Conservation (phyloP, 345 rosid genomes). For the Moricandia arvensis region DNA sequence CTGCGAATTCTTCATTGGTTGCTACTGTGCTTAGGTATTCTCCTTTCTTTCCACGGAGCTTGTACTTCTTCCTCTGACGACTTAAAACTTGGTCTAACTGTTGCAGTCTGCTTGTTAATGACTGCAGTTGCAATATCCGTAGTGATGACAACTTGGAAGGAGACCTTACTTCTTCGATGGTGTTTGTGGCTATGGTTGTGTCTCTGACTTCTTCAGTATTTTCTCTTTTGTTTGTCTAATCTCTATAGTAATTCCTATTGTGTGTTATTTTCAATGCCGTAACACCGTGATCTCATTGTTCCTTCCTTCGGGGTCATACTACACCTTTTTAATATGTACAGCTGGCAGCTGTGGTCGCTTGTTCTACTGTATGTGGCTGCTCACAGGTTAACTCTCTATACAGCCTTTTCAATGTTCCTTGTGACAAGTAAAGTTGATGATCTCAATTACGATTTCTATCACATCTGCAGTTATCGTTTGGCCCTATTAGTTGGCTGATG, state of each 20-base stretch:
- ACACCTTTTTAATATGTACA: constrained; percentile 62
- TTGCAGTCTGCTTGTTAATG: constrained; percentile 85
- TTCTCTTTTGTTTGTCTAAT: no score
- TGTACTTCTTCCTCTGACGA: background rate
- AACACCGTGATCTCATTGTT: constrained; percentile 78
- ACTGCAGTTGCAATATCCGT: constrained; percentile 82
- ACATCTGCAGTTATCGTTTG: constrained; percentile 83
- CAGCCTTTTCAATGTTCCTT: background rate
- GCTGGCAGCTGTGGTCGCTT: constrained; percentile 70
- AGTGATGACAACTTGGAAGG: constrained; percentile 87
- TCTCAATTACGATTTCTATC: constrained; percentile 15
- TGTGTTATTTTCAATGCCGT: background rate
- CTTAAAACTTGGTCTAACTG: constrained; percentile 14
- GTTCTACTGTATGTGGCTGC: constrained; percentile 89
- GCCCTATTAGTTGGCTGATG: constrained; percentile 99
- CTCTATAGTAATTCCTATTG: no score
- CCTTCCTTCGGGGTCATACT: constrained; percentile 94
- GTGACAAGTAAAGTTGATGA: background rate
- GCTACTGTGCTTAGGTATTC: constrained; percentile 71
- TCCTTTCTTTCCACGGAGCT: background rate
- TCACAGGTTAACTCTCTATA: constrained; percentile 95
- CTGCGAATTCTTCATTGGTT: constrained; percentile 87
- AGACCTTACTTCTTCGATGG: constrained; percentile 86
- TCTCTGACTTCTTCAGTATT: constrained; percentile 16
- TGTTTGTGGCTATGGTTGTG: constrained; percentile 89